phyloP scores from a whole-genome alignment of 495 filamentous ascomycete genomes.

The Darksidea phi region DNA sequence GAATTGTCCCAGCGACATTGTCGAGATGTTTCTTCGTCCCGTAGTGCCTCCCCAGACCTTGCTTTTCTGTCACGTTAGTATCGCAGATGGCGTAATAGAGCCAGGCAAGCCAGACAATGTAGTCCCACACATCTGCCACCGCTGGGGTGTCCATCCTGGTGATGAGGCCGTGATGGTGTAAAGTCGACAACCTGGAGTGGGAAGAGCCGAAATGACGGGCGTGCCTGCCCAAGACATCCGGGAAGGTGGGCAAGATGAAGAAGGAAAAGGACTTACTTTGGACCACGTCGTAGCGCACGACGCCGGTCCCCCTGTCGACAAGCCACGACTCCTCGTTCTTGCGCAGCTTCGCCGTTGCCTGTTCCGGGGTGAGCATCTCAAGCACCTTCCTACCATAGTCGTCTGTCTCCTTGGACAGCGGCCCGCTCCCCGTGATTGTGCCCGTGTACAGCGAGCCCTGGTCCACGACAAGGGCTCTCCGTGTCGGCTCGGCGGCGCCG shows the following conservation, averaged over 20 bases:
- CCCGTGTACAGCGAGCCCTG: constrained; percentile 82
- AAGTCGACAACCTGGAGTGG: no score
- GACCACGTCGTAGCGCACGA: constrained; percentile 92
- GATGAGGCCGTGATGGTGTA: no score
- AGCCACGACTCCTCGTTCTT: constrained; percentile 87
- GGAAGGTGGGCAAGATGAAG: background rate
- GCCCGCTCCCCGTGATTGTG: constrained; percentile 73
- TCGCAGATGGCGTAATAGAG: no score
- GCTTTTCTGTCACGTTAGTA: no score
- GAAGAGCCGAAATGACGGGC: no score
- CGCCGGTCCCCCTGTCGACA: constrained; percentile 84
- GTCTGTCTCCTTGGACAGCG: constrained; percentile 82
- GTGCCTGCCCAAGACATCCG: no score
- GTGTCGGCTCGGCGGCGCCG: constrained; percentile 27
- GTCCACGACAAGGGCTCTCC: constrained; percentile 68
- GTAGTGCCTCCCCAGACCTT: no score
- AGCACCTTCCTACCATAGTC: constrained; percentile 76
- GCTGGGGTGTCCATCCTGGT: no score
- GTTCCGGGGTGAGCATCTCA: constrained; percentile 94
- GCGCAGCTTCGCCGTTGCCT: constrained; percentile 85
- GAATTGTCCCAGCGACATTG: no score
- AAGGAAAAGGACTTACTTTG: constrained; percentile 50
- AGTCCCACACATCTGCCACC: no score
- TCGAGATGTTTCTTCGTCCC: no score
- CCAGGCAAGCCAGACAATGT: no score